A percentile compares a stretch with the other conserved stretches of the same genome.
These are phyloP conservation scores for Chlorella vulgaris DNA, from an alignment of 139 green algal genomes.

Conservation along the genomic window DNA sequence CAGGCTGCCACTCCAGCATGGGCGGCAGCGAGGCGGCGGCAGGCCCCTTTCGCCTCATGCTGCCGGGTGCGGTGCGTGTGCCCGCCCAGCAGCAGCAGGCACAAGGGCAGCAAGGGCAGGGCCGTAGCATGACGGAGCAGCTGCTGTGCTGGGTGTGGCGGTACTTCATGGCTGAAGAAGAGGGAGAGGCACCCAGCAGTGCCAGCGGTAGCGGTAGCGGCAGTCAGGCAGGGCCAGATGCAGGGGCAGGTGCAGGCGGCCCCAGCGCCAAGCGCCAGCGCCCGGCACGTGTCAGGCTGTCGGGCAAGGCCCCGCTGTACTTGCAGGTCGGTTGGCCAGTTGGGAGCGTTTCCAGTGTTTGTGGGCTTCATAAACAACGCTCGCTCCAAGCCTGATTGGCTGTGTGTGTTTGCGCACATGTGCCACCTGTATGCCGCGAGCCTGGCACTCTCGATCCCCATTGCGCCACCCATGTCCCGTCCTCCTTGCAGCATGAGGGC, in stretches of 20 bases:
- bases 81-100: not conserved
- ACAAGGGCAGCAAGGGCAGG: not conserved
- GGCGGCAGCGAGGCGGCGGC: not conserved
- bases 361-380: not conserved
- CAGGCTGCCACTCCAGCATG: not conserved
- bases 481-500: conserved; percentile 36
- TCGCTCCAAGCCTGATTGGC: no score
- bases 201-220: not conserved
- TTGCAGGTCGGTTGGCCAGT: conserved; percentile 11
- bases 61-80: not conserved
- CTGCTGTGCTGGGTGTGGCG: conserved; percentile 25
- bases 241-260: not conserved
- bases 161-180: conserved; percentile 15
- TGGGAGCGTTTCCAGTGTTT: not conserved
- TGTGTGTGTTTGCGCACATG: no score
- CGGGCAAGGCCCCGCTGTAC: conserved; percentile 17
- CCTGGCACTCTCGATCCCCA: no score
- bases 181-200: not conserved
- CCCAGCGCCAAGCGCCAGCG: not conserved
- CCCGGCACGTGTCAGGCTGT: not conserved
- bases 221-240: conserved; percentile 19
- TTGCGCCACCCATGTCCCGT: not conserved
- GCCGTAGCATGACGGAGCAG: not conserved
- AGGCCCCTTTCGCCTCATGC: conserved; percentile 10
- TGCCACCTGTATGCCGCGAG: not conserved